Evolutionary conservation across 805 yeast genomes (phyloP), one percentile per base, ranked within the genome.

Genomic region (Wickerhamiella sorbophila): DNA sequence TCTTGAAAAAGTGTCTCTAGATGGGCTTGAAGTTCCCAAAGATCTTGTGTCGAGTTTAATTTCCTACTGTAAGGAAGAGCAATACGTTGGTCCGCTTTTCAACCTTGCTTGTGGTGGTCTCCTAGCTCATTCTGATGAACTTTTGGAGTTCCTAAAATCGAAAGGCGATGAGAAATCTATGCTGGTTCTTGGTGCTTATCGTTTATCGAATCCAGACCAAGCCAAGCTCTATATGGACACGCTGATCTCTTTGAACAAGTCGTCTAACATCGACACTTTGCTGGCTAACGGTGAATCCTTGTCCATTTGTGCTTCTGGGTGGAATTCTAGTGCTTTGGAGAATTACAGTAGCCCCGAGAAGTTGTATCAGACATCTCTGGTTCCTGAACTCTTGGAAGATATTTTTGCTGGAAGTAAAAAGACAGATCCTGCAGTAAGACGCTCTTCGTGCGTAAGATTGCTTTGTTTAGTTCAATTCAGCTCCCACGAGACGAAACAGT

Each of bases 201-300:
- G 80, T 0, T 54, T 82, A 9, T 55, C 64, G 1, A 52, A 50
- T 5, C 50, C 48, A 5, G 66, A 61, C 4, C 44, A 41, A 14
- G 38, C 58, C 4, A 46, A 50, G 6, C 46, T 49, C 1, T 65
- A 64, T 42, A 71, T 78, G 36, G 55, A 64, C 6, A 49, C 59
- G 1, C 52, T 85, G 1, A 75, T 68, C 50, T 77, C 72, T 3
- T 68, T 81, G 0, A 77, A 79, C 54, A 55, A 46, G 27, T 71
- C 85, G 0, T 84, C 80, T 47, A 84, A 81, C 46, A 65, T 75
- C n/a, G 96, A 88, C 46, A 72, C 66, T 39, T 60, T 79, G 17
- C 84, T 88, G 49, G 69, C 85, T 0, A 70, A 78, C 37, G 96
- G 97, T 41, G 97, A 88, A 55, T 86, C 94, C 0, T 60, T 87